phyloP scores from a whole-genome alignment of 306 rosid species.

The Ziziphus jujuba region DNA sequence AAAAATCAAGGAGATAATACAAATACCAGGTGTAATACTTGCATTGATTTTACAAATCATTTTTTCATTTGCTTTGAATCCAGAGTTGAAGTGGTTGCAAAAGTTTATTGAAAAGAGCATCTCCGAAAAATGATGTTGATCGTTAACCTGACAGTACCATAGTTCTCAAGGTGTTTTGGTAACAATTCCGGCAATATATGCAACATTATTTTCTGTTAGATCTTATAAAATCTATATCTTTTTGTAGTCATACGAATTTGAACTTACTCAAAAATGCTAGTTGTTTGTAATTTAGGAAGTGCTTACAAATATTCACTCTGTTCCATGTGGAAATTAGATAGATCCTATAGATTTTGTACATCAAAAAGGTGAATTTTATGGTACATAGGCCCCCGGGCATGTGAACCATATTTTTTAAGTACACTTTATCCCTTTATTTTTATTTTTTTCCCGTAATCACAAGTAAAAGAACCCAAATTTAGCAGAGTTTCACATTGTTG shows the following conservation, averaged over 20 bases:
- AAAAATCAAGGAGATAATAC: background rate
- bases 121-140: conserved; percentile 5
- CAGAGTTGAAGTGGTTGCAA: background rate
- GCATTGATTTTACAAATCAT: background rate
- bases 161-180: conserved; percentile 2
- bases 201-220: conserved; percentile 5
- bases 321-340: background rate
- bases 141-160: background rate
- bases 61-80: background rate
- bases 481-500: background rate
- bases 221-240: conserved; percentile 15
- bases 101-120: background rate
- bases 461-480: background rate
- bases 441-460: background rate
- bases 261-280: background rate
- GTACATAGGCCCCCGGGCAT: no score
- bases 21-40: background rate
- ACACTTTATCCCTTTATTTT: background rate
- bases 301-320: background rate
- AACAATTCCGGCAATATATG: background rate
- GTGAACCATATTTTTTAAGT: background rate
- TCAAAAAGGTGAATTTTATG: background rate
- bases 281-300: background rate
- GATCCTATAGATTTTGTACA: background rate
- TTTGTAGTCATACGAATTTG: background rate